Evolutionary conservation across 2,329 filamentous ascomycete genomes (phyloP).

Genomic region (Sclerotinia borealis): DNA sequence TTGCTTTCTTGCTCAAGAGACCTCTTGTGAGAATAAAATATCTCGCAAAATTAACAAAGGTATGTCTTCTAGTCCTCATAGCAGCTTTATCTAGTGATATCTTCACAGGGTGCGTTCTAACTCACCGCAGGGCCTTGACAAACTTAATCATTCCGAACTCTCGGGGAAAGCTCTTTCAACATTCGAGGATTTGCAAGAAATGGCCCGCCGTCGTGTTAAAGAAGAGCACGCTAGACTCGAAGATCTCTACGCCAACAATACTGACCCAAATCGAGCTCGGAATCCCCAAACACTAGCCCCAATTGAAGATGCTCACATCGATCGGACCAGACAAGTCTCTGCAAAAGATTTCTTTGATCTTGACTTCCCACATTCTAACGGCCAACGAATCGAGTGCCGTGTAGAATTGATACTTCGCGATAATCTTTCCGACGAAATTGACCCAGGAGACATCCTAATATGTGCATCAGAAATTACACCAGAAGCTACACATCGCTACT

Average conservation of each 20-base stretch:
- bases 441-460: conserved; percentile 80
- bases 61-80: conserved; percentile 29
- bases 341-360: conserved; percentile 88
- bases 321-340: conserved; percentile 73
- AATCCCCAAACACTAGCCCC: conserved; percentile 72
- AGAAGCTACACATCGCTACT: conserved; percentile 67
- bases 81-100: not conserved
- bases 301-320: conserved; percentile 63
- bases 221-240: conserved; percentile 68
- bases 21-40: conserved; percentile 85
- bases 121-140: conserved; percentile 21
- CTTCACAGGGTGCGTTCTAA: not conserved
- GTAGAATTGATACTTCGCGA: conserved; percentile 84
- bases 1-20: conserved; percentile 85
- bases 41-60: conserved; percentile 76
- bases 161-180: conserved; percentile 32
- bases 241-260: conserved; percentile 80
- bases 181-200: conserved; percentile 64
- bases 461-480: conserved; percentile 73
- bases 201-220: conserved; percentile 66
- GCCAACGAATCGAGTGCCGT: conserved; percentile 82
- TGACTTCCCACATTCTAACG: conserved; percentile 78
- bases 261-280: conserved; percentile 73
- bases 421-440: conserved; percentile 58
- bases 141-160: conserved; percentile 39